Conservation (phyloP, 192 early-diverging fungal genomes). For the Chytriomyces hyalinus region DNA sequence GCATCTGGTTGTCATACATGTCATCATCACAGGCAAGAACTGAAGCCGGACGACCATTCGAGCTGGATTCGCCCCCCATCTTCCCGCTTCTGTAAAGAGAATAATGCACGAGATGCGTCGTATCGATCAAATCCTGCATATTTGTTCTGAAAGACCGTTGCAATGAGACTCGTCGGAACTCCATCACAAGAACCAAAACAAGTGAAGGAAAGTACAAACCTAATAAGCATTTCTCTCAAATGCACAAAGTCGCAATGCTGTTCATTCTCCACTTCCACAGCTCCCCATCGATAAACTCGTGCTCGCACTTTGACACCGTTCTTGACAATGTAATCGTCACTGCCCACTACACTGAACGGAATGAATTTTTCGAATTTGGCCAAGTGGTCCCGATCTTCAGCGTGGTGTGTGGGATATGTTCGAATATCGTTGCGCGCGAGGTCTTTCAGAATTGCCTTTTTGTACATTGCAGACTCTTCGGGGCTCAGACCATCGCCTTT, state of each 20-base stretch:
- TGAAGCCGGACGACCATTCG: slow-evolving; percentile 72
- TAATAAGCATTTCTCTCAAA: slow-evolving; percentile 61
- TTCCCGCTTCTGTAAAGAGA: slow-evolving; percentile 93
- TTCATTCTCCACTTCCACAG: slow-evolving; percentile 91
- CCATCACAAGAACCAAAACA: slow-evolving; percentile 37
- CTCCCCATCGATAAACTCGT: slow-evolving; percentile 92
- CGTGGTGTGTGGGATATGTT: slow-evolving; percentile 67
- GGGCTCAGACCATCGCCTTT: slow-evolving; percentile 88
- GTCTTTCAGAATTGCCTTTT: slow-evolving; percentile 74
- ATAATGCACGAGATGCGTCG: slow-evolving; percentile 93
- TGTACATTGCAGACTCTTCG: slow-evolving; percentile 79
- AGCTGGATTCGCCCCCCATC: slow-evolving; percentile 66
- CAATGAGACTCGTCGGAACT: background rate
- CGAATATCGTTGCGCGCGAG: slow-evolving; percentile 63
- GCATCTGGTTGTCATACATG: slow-evolving; percentile 73
- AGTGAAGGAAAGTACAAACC: slow-evolving; percentile 3
- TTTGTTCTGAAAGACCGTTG: slow-evolving; percentile 72
- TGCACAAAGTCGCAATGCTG: slow-evolving; percentile 94
- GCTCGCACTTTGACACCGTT: slow-evolving; percentile 84
- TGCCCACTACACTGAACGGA: slow-evolving; percentile 94
- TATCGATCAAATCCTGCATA: slow-evolving; percentile 96
- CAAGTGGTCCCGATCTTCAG: slow-evolving; percentile 68
- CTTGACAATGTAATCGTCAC: slow-evolving; percentile 81
- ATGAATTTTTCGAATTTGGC: slow-evolving; percentile 63
- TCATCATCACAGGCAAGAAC: slow-evolving; percentile 78